Base-by-base conservation (phyloP, 2,329 filamentous ascomycete genomes). In the Ceratocystis colombiana region DNA sequence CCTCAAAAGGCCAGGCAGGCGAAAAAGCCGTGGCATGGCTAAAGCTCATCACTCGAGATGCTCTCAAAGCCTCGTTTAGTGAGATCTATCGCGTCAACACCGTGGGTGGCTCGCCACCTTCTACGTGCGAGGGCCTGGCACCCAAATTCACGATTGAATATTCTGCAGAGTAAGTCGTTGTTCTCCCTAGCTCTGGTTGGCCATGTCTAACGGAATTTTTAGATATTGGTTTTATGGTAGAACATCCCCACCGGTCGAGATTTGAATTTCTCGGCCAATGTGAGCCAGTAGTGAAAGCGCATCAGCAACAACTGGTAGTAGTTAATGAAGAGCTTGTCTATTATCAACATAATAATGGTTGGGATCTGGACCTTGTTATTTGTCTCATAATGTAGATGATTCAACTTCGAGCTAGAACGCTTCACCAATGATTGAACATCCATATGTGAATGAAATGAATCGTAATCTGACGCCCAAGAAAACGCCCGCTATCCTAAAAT, bases 1-100 rank as follows among this genome's bases (percentile, higher is more conserved):
- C 88, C 0, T 74, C 82, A 3, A 74, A 76, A 17, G 90, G 89
- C 8, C 80, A 81, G 62, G 71, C 78, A 5, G 86, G 87, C 66
- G 81, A 88, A 71, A 80, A 81, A 8, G 87, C 89, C 5, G 90
- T 96, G 1, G 72, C 87, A 0, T 96, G 92, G 91, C 79, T 97
- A 69, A 88, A 88, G 74, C 82, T 96, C 37, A 77, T 80, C 28
- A 77, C 80, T 17, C 77, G 76, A 22, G 61, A 45, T 8, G 74
- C 73, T 46, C 82, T 81, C n/a, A 86, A 84, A 1, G 83, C 83
- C 1, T 77, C 79, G 57, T 83, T 89, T 70, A 83, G 86, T 73
- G 85, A 90, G 73, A 86, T 96, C 28, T 97, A 93, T 77, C 84
- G 93, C 12, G 77, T 96, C 57, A 82, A 89, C 71, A 97, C 93